Evolutionary conservation across 176 grass and related monocot species (phyloP).

Genomic region (Tillandsia leiboldiana): DNA sequence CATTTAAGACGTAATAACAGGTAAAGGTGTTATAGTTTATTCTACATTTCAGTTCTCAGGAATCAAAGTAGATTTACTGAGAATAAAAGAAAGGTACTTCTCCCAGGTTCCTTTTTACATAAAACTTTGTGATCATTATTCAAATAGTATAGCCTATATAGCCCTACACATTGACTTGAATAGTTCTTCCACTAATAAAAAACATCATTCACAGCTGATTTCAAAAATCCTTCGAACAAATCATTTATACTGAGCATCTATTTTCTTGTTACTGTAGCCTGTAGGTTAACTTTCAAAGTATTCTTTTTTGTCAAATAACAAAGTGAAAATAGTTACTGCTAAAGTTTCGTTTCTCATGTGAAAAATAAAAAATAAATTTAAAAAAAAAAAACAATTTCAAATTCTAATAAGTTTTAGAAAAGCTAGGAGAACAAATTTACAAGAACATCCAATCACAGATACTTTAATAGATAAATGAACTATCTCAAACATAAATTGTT

Average conservation of each 20-base stretch:
- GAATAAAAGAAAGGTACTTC: background rate
- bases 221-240: background rate
- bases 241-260: no score
- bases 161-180: background rate
- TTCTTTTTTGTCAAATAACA: background rate
- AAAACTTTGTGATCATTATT: background rate
- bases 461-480: background rate
- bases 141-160: background rate
- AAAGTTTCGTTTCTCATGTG: background rate
- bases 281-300: background rate
- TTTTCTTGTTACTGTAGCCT: no score
- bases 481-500: background rate
- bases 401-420: background rate
- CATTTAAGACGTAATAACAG: slow-evolving; percentile 3
- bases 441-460: background rate
- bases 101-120: background rate
- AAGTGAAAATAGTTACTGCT: background rate
- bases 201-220: background rate
- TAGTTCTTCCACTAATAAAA: background rate
- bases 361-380: background rate
- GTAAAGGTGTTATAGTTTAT: background rate
- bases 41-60: background rate
- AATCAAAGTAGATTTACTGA: background rate
- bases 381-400: background rate
- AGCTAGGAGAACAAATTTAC: background rate